Evolutionary conservation across 345 rosid species (phyloP).

Genomic region (Citrus medica): DNA sequence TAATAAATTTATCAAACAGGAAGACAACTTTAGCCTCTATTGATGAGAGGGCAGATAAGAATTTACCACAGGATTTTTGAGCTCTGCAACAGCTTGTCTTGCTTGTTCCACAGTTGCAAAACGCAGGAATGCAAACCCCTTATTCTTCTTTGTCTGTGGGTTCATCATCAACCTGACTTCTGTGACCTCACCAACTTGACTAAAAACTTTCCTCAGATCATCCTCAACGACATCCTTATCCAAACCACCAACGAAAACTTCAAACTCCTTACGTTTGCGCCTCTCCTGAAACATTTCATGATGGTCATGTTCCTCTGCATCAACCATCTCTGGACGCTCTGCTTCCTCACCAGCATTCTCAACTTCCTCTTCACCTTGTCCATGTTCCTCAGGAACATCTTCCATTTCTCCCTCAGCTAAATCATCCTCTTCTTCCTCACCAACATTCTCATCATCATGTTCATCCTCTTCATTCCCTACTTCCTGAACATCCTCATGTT

Average conservation of each 20-base stretch:
- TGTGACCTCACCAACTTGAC: slow-evolving; percentile 73
- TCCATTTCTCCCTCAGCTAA: slow-evolving; percentile 58
- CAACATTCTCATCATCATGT: slow-evolving; percentile 52
- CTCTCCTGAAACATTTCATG: slow-evolving; percentile 78
- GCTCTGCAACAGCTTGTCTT: slow-evolving; percentile 73
- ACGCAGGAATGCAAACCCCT: slow-evolving; percentile 96
- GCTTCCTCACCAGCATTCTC: slow-evolving; percentile 47
- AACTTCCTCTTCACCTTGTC: slow-evolving; percentile 54
- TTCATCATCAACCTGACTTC: slow-evolving; percentile 92
- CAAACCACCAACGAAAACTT: slow-evolving; percentile 90
- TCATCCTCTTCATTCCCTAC: slow-evolving; percentile 54
- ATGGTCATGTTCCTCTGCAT: slow-evolving; percentile 65
- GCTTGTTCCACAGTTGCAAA: slow-evolving; percentile 94
- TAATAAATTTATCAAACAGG: slow-evolving; percentile 17
- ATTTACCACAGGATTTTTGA: slow-evolving; percentile 86
- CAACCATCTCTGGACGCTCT: slow-evolving; percentile 47
- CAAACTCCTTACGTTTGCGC: slow-evolving; percentile 93
- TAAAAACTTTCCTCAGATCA: slow-evolving; percentile 78
- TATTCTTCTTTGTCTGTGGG: slow-evolving; percentile 87
- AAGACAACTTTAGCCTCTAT: slow-evolving; percentile 30
- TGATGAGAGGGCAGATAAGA: slow-evolving; percentile 32
- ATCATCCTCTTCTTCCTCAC: slow-evolving; percentile 64
- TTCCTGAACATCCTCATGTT: slow-evolving; percentile 50
- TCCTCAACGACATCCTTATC: slow-evolving; percentile 85
- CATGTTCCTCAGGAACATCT: slow-evolving; percentile 54